Percentiles rank a stretch among this genome's conserved stretches.
Evolutionary conservation across 345 rosid species (phyloP).

Genomic region (Raphanus raphanistrum): DNA sequence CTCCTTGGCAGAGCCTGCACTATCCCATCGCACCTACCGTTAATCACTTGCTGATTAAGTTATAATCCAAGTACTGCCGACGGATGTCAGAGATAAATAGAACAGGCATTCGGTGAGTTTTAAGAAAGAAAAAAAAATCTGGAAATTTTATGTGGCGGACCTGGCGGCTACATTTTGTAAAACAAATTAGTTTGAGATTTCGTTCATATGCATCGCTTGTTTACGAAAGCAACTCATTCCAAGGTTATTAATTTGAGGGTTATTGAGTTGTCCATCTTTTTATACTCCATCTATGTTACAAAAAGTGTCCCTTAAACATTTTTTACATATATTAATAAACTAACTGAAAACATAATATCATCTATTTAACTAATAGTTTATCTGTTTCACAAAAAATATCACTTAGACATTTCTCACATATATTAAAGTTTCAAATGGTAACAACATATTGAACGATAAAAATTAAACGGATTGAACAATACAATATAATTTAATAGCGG

Average conservation of each 20-base stretch:
- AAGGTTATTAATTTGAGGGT: slow-evolving; percentile 8
- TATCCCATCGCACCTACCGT: slow-evolving; percentile 33
- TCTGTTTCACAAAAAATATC: too few species aligned
- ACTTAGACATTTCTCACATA: too few species aligned
- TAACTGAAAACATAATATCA: too few species aligned
- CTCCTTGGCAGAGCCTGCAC: slow-evolving; percentile 34
- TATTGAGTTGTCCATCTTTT: slow-evolving; percentile 27
- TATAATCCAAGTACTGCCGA: background rate
- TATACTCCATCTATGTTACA: background rate
- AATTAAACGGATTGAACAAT: too few species aligned
- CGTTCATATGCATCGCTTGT: background rate
- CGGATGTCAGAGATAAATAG: too few species aligned
- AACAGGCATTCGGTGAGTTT: background rate
- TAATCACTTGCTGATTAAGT: slow-evolving; percentile 1
- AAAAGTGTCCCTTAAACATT: too few species aligned
- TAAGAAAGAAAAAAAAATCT: too few species aligned
- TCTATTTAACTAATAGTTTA: too few species aligned
- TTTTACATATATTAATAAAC: too few species aligned
- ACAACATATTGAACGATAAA: too few species aligned
- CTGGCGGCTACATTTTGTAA: background rate
- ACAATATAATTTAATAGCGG: too few species aligned
- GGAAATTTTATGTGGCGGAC: background rate
- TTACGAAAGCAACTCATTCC: slow-evolving; percentile 9
- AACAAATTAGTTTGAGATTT: background rate
- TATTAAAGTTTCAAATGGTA: too few species aligned